These are phyloP conservation scores for Jasminum sambac DNA, from an alignment of 257 asterid genomes.

Conservation along the genomic window DNA sequence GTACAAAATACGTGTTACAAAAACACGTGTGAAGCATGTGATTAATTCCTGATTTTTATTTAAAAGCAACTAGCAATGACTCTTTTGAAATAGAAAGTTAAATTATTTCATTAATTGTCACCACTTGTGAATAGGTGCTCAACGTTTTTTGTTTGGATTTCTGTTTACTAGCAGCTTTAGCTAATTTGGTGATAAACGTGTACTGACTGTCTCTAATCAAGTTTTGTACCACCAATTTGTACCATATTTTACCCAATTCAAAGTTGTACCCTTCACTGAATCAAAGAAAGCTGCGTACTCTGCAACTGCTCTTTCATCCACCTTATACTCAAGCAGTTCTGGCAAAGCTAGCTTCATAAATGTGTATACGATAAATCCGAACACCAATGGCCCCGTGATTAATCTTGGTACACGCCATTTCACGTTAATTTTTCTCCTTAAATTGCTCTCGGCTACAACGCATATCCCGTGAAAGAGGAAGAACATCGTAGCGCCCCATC, in stretches of 20 bases:
- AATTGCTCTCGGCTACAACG: slow-evolving; percentile 25
- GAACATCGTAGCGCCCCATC: slow-evolving; percentile 32
- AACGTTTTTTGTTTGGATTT: not conserved
- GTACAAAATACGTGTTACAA: too few relatives aligned
- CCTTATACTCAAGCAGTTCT: slow-evolving; percentile 26
- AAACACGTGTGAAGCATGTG: too few relatives aligned
- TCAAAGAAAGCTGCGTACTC: slow-evolving; percentile 37
- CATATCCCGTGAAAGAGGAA: slow-evolving; percentile 45
- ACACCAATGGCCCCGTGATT: slow-evolving; percentile 37
- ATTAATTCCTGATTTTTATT: too few relatives aligned
- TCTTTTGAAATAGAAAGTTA: too few relatives aligned
- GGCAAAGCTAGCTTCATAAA: slow-evolving; percentile 37
- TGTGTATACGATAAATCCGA: slow-evolving; percentile 27
- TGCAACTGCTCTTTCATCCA: slow-evolving; percentile 28
- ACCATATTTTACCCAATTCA: slow-evolving; percentile 8
- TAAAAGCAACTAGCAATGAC: too few relatives aligned
- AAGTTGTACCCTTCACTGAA: slow-evolving; percentile 28
- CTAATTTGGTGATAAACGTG: not conserved
- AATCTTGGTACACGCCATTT: slow-evolving; percentile 32
- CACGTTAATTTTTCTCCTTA: slow-evolving; percentile 20
- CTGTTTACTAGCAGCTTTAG: not conserved
- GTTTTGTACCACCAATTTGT: not conserved
- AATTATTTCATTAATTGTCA: too few relatives aligned
- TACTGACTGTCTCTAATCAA: not conserved
- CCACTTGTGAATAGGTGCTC: too few relatives aligned